phyloP scores from a whole-genome alignment of 331 rosid species.

The Malus hybrid region DNA sequence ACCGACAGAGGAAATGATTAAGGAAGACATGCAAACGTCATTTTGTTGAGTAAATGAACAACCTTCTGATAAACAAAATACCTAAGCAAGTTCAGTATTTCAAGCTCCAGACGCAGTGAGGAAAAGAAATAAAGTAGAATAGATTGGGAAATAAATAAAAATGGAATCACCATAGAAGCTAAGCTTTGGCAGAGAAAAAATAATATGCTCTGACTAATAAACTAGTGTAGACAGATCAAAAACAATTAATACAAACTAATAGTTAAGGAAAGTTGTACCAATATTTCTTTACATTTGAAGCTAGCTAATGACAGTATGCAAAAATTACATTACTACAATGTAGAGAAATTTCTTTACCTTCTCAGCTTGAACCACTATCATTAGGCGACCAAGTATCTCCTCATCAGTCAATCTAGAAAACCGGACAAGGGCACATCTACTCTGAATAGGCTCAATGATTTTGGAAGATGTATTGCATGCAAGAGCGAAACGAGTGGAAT shows the following conservation, averaged over 20 bases:
- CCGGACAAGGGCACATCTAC: slow-evolving; percentile 95
- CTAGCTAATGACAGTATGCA: neutral
- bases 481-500: slow-evolving; percentile 88
- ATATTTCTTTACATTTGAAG: neutral
- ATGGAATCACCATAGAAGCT: neutral
- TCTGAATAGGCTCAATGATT: slow-evolving; percentile 95
- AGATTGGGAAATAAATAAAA: too few species aligned
- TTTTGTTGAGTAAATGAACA: neutral
- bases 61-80: neutral
- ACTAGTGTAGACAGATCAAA: neutral
- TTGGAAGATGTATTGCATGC: slow-evolving; percentile 92
- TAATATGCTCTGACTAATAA: neutral
- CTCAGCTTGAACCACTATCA: slow-evolving; percentile 88
- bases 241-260: neutral
- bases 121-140: neutral
- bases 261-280: neutral
- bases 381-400: slow-evolving; percentile 83
- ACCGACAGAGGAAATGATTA: neutral
- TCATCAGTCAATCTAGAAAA: slow-evolving; percentile 79
- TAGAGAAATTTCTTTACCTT: slow-evolving; percentile 37
- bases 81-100: neutral
- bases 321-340: neutral
- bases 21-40: neutral
- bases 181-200: neutral
- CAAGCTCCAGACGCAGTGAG: neutral